phyloP scores from a whole-genome alignment of 192 early-diverging fungal genomes.

The Coemansia javaensis region DNA sequence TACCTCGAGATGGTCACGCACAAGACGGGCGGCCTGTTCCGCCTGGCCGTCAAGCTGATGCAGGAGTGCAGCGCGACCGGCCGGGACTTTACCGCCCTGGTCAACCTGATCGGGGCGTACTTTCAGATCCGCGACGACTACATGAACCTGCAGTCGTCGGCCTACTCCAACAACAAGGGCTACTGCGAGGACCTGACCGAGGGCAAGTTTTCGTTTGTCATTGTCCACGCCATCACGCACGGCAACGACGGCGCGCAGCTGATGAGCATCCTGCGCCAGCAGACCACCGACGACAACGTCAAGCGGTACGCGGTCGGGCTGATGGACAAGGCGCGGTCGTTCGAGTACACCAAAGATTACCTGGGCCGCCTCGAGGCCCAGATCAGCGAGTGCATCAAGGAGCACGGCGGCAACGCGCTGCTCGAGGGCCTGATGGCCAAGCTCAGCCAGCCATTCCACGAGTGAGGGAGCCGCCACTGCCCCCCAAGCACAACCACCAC shows the following conservation, averaged over 20 bases:
- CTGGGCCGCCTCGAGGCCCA: slow-evolving; percentile 61
- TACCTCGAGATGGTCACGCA: slow-evolving; percentile 94
- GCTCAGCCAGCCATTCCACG: slow-evolving; percentile 30
- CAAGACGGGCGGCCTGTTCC: slow-evolving; percentile 96
- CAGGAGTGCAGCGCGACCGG: slow-evolving; percentile 58
- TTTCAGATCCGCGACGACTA: slow-evolving; percentile 99
- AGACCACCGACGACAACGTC: slow-evolving; percentile 71
- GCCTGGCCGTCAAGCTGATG: slow-evolving; percentile 93
- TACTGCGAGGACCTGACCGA: slow-evolving; percentile 98
- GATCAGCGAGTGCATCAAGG: slow-evolving; percentile 58
- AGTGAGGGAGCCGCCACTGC: too few relatives aligned
- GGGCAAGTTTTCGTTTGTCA: slow-evolving; percentile 97
- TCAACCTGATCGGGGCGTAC: slow-evolving; percentile 85
- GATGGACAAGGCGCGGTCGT: slow-evolving; percentile 71
- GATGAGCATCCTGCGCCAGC: slow-evolving; percentile 85
- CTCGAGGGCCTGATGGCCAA: slow-evolving; percentile 54
- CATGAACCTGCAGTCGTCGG: slow-evolving; percentile 82
- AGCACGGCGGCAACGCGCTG: slow-evolving; percentile 73
- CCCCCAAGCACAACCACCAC: too few relatives aligned
- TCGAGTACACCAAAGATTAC: slow-evolving; percentile 71
- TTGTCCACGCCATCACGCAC: slow-evolving; percentile 75
- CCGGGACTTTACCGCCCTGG: slow-evolving; percentile 70
- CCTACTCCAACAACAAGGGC: slow-evolving; percentile 92
- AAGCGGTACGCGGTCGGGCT: slow-evolving; percentile 83
- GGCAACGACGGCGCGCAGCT: slow-evolving; percentile 60